phyloP scores from a whole-genome alignment of 768 basidiomycete genomes.

The Pulveroboletus sp. region DNA sequence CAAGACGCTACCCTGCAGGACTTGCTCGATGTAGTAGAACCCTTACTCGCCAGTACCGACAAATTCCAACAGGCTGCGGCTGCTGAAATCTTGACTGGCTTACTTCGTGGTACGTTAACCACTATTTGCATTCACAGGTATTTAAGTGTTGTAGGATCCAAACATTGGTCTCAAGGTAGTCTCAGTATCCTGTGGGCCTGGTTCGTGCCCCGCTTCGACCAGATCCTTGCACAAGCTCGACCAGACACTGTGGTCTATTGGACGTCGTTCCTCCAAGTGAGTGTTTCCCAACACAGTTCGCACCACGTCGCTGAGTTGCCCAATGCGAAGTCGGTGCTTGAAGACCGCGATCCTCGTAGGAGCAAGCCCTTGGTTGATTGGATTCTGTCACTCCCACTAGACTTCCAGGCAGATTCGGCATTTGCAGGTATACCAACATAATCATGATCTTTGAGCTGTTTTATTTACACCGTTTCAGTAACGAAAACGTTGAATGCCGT shows the following conservation, averaged over 20 bases:
- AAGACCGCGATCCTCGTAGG: constrained; percentile 78
- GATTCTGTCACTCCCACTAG: constrained; percentile 71
- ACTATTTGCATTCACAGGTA: not conserved
- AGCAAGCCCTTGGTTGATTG: constrained; percentile 71
- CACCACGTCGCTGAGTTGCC: constrained; percentile 4
- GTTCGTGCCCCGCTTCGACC: constrained; percentile 58
- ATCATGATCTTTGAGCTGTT: not conserved
- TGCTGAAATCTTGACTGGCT: constrained; percentile 68
- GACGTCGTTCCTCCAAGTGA: constrained; percentile 56
- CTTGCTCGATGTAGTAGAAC: constrained; percentile 55
- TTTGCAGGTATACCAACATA: constrained; percentile 64
- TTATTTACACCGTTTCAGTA: constrained; percentile 44
- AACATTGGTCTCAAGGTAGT: constrained; percentile 70
- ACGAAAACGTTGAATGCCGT: constrained; percentile 71
- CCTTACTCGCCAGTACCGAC: constrained; percentile 60
- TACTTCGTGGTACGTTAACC: constrained; percentile 59
- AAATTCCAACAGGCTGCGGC: constrained; percentile 87
- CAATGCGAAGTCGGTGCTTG: constrained; percentile 45
- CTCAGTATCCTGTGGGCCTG: constrained; percentile 68
- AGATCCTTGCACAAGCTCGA: constrained; percentile 71
- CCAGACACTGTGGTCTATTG: constrained; percentile 82
- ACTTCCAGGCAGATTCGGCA: constrained; percentile 82
- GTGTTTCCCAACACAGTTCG: not conserved
- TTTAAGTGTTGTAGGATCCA: constrained; percentile 53
- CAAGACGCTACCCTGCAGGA: constrained; percentile 50